These are phyloP conservation scores for Dendrobium officinale DNA, from an alignment of 106 monocot species.

Conservation along the genomic window DNA sequence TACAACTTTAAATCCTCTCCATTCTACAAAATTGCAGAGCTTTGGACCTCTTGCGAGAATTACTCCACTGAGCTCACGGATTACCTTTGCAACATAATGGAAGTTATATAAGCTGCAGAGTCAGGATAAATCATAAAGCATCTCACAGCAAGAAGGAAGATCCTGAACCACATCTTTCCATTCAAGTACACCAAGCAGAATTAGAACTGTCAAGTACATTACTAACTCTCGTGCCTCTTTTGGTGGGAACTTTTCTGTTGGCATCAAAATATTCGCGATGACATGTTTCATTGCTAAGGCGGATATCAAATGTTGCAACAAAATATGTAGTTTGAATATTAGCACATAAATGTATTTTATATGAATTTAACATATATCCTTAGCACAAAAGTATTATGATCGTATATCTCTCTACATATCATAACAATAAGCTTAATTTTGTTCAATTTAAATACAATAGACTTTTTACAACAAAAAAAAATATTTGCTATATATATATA, in stretches of 20 bases:
- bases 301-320: no score
- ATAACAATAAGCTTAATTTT: no score
- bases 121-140: not conserved
- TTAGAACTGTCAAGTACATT: not conserved
- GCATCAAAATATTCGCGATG: no score
- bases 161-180: not conserved
- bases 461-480: no score
- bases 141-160: not conserved
- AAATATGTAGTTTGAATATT: no score
- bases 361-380: no score
- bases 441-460: no score
- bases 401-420: no score
- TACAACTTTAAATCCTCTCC: constrained; percentile 92
- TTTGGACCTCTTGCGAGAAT: constrained; percentile 83
- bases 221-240: not conserved
- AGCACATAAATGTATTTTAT: no score
- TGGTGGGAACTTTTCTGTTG: not conserved
- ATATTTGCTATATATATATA: no score
- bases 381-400: no score
- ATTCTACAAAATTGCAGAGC: constrained; percentile 93
- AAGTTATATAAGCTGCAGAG: not conserved
- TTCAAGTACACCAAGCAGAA: not conserved
- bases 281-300: no score
- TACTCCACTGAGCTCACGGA: constrained; percentile 88
- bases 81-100: constrained; percentile 35